Evolutionary conservation across 2,329 filamentous ascomycete genomes (phyloP).

Genomic region (Nigrospora sphaerica): DNA sequence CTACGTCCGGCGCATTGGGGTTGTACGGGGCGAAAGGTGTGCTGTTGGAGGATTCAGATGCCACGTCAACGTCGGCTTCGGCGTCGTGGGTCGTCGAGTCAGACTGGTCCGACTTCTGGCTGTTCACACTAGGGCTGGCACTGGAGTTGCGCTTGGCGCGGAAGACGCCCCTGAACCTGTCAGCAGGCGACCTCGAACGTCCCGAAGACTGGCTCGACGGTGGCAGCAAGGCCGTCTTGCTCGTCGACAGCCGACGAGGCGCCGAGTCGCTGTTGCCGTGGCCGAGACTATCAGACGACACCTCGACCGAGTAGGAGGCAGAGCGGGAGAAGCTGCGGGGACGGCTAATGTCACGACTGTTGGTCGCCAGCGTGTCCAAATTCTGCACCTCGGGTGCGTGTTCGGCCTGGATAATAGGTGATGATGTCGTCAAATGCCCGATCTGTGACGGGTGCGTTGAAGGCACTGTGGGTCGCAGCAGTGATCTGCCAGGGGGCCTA

Average conservation of each 20-base stretch:
- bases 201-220: conserved; percentile 37
- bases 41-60: conserved; percentile 9
- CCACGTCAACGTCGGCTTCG: conserved; percentile 8
- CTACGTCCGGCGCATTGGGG: conserved; percentile 12
- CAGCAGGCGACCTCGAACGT: conserved; percentile 61
- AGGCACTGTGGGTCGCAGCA: conserved; percentile 38
- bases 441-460: conserved; percentile 58
- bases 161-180: conserved; percentile 68
- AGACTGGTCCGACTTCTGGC: conserved; percentile 18
- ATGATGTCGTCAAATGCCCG: conserved; percentile 62
- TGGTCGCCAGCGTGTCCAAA: conserved; percentile 21
- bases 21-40: conserved; percentile 1
- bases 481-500: conserved; percentile 13
- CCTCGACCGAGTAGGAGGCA: conserved; percentile 26
- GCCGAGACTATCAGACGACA: conserved; percentile 13
- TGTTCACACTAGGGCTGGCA: conserved; percentile 35
- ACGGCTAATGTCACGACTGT: conserved; percentile 7
- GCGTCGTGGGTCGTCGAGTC: conserved; percentile 8
- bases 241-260: conserved; percentile 18
- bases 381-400: conserved; percentile 38
- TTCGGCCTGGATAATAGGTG: conserved; percentile 55
- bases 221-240: conserved; percentile 31
- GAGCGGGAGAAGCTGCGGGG: conserved; percentile 21
- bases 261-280: conserved; percentile 8
- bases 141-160: conserved; percentile 44